Base-by-base conservation (phyloP, 1,139 yeast genomes). In the Yamadazyma triangularis region DNA sequence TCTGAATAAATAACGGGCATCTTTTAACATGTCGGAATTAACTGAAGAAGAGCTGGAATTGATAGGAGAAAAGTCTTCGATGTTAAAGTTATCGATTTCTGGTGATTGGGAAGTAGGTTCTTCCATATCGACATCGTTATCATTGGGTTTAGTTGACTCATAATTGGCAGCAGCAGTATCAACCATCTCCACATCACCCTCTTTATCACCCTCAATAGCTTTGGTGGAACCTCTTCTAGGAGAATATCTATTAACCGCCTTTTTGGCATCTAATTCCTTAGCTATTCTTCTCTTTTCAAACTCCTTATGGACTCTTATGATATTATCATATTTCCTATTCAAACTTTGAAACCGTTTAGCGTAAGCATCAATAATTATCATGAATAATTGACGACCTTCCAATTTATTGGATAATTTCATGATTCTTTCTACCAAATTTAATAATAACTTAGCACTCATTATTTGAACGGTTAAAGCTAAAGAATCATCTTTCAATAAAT, bases 401-500 rank as follows among this genome's bases (percentile, higher is more conserved):
- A 77, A 71, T 42, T 85, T 83, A 47, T 82, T 82, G 8, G 89
- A 91, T 44, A 89, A 60, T 48, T 84, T 84, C 77, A 85, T 73
- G 26, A 93, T 84, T 31, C 95, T 68, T 47, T 93, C 98, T 16
- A 91, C 93, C 45, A 93, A 66, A 53, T 91, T 93, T 41, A 91
- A 61, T 23, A 93, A 60, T 23, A 93, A 65, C 56, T 89, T 91
- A 4, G 97, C 96, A 60, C 96, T 86, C 97, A 91, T 88, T 13
- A 91, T 86, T 55, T 93, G 98, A 25, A 89, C 95, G 6, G 95
- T 86, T 36, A 88, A 71, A 1, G 95, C 94, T 42, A 93, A 62
- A 0, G 93, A 67, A 44, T 78, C 80, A 50, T 91, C 97, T 45
- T 83, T 84, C 41, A 93, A 65, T 44, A 87, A 78, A 24, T 73